Conservation (phyloP, 495 filamentous ascomycete genomes). For the Echria macrotheca region DNA sequence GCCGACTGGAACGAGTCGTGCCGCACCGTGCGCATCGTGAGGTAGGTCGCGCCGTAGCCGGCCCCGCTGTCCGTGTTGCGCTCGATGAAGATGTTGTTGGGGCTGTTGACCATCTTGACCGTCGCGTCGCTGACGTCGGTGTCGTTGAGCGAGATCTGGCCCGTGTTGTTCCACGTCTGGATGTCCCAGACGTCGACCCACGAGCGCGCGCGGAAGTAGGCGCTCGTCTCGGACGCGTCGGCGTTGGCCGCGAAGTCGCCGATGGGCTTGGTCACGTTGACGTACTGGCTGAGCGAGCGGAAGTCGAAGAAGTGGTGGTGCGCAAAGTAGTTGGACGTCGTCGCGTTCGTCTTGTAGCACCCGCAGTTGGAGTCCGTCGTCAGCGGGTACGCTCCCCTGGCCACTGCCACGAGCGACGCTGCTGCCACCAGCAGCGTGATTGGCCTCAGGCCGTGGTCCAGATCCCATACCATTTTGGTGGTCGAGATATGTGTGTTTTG, state of each 20-base stretch:
- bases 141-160: slow-evolving; percentile 19
- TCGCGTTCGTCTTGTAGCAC: slow-evolving; percentile 44
- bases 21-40: slow-evolving; percentile 59
- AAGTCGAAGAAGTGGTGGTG: slow-evolving; percentile 66
- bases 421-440: slow-evolving; percentile 16
- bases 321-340: slow-evolving; percentile 51
- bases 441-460: background rate
- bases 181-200: slow-evolving; percentile 52
- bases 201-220: slow-evolving; percentile 32
- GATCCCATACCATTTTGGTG: background rate
- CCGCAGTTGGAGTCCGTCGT: slow-evolving; percentile 41
- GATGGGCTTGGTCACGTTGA: slow-evolving; percentile 18
- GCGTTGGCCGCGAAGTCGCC: slow-evolving; percentile 22
- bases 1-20: slow-evolving; percentile 52
- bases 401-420: slow-evolving; percentile 10
- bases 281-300: slow-evolving; percentile 42
- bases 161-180: slow-evolving; percentile 53
- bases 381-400: slow-evolving; percentile 26
- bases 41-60: slow-evolving; percentile 47
- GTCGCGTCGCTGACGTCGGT: slow-evolving; percentile 33
- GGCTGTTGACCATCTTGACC: slow-evolving; percentile 54
- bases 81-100: slow-evolving; percentile 60
- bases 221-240: slow-evolving; percentile 27
- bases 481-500: background rate
- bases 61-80: slow-evolving; percentile 30